These are phyloP conservation scores for Luffa aegyptiaca DNA, from an alignment of 306 rosid species.

Conservation along the genomic window DNA sequence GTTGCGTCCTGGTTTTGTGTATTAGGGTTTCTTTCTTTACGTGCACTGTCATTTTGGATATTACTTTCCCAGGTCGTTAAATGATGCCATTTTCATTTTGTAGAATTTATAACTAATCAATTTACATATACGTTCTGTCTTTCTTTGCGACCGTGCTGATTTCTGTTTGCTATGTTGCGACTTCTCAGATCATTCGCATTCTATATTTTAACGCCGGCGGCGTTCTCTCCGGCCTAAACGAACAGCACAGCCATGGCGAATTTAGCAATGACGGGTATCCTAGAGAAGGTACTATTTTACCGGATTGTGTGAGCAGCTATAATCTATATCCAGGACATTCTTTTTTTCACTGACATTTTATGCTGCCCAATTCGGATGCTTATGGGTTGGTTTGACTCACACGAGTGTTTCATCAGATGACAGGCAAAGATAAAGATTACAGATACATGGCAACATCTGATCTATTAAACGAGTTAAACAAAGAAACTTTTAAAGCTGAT, in stretches of 20 bases:
- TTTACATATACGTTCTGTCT: background rate
- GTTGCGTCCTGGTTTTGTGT: background rate
- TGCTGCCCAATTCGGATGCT: background rate
- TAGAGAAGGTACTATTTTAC: conserved; percentile 59
- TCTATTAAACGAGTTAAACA: conserved; percentile 67
- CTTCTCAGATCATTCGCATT: conserved; percentile 5
- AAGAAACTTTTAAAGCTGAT: conserved; percentile 61
- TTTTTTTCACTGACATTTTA: background rate
- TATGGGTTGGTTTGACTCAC: conserved; percentile 6
- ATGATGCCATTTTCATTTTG: background rate
- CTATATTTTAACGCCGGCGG: background rate
- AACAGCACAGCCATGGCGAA: conserved; percentile 45
- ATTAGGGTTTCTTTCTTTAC: conserved; percentile 1
- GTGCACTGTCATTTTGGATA: background rate
- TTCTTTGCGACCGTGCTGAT: background rate
- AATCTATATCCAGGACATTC: background rate
- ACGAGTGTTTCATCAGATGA: conserved; percentile 44
- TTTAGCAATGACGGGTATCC: conserved; percentile 56
- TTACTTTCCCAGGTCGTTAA: background rate
- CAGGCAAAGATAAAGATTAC: conserved; percentile 90
- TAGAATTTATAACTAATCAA: background rate
- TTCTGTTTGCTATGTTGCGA: background rate
- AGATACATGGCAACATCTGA: conserved; percentile 97
- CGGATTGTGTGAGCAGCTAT: background rate
- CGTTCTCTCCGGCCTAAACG: background rate